phyloP scores from a whole-genome alignment of 148 eudicot genomes.

The Dysphania ambrosioides region DNA sequence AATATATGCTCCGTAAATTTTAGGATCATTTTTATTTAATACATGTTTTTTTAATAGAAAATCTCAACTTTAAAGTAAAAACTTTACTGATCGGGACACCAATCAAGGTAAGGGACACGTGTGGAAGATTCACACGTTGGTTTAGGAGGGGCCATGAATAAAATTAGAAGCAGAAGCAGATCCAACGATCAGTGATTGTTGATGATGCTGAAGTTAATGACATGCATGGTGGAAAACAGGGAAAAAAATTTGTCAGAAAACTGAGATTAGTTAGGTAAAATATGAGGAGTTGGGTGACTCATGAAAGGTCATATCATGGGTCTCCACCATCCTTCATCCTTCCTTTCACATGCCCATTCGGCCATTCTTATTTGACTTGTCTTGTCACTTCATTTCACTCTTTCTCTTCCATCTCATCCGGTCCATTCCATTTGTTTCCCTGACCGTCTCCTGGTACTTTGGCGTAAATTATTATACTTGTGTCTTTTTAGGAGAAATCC shows the following conservation, averaged over 20 bases:
- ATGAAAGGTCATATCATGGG: conserved; percentile 29
- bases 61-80: too few species aligned
- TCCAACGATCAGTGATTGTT: conserved; percentile 14
- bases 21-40: too few species aligned
- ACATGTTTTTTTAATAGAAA: too few species aligned
- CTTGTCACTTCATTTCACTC: conserved; percentile 24
- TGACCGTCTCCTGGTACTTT: neutral
- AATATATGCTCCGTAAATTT: too few species aligned
- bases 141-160: neutral
- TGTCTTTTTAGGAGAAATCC: too few species aligned
- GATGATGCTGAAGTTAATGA: neutral
- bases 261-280: neutral
- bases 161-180: neutral
- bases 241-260: too few species aligned
- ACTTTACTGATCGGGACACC: neutral
- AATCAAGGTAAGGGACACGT: neutral
- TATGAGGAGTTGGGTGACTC: conserved; percentile 8
- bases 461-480: too few species aligned
- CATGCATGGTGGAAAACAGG: too few species aligned
- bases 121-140: neutral
- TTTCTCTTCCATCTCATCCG: neutral
- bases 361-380: neutral
- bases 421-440: neutral
- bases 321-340: conserved; percentile 17
- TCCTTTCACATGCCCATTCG: conserved; percentile 18